Base-by-base conservation (phyloP, 495 filamentous ascomycete species). In the Choiromyces venosus region DNA sequence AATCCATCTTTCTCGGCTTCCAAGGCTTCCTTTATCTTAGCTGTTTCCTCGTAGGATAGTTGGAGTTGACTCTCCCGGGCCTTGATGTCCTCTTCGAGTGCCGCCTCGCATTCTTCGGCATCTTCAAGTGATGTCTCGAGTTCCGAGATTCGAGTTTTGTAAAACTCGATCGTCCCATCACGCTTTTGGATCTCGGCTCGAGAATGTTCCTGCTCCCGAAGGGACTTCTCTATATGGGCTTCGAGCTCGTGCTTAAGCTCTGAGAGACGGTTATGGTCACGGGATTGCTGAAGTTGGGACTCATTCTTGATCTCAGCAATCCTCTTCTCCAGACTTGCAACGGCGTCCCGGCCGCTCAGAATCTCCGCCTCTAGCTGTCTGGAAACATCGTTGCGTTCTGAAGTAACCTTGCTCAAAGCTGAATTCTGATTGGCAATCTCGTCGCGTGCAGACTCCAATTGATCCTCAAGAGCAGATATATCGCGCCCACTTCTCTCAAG, bases 281-380 rank as follows among this genome's bases (percentile, higher is more conserved):
- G 33, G 42, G 69, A 37, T 18, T 74, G 64, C 39, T 65, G 70
- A 21, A 40, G 12, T 29, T 70, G 39, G 8, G 69, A 37, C 39
- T 73, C 67, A 12, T 61, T 70, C 40, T 61, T 66, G 56, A 78
- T 74, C 5, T 19, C 10, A 21, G 70, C 71, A 25, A 73, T 72
- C 39, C 67, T 33, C 35, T 73, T 40, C 61, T 80, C 74, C 18
- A 80, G 69, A 38, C 37, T 0, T 18, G 65, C 16, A n/a, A 78
- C 71, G 42, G 75, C 67, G 37, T 66, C 19, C 56, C 71, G 70
- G 25, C 66, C 73, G 38, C 66, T 79, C 68, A 67, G 70, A 21
- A 80, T 77, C n/a, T 80, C 78, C 16, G 66, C 66, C 35, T 70
- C 64, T 21, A 80, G 74, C 56, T 76, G 40, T n/a, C 61, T 71